Percentiles rank a stretch among this genome's conserved stretches.
These are phyloP conservation scores for Lasiodiplodia hormozganensis DNA, from an alignment of 2,329 filamentous ascomycete species.

Conservation along the genomic window DNA sequence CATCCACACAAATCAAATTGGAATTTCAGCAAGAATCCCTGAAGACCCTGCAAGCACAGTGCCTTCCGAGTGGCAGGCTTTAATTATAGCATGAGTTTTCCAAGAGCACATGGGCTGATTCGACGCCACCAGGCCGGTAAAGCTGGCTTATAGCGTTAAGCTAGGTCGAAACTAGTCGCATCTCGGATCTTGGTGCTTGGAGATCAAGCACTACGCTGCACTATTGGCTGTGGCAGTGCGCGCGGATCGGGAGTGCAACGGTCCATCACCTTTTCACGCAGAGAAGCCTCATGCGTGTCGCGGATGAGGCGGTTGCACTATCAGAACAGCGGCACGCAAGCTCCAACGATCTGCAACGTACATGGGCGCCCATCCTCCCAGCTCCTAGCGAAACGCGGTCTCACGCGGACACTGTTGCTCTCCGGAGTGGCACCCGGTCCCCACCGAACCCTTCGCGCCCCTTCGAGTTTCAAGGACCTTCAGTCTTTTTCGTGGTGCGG, in stretches of 20 bases:
- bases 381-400: not conserved
- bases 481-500: constrained; percentile 8
- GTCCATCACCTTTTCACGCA: not conserved
- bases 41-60: not conserved
- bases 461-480: not conserved
- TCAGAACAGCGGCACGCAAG: not conserved
- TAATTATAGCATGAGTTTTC: not conserved
- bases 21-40: not conserved
- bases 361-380: not conserved
- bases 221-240: not conserved
- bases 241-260: not conserved
- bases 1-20: not conserved
- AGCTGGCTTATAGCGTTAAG: not conserved
- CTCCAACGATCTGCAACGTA: constrained; percentile 2
- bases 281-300: not conserved
- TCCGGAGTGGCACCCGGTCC: not conserved
- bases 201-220: not conserved
- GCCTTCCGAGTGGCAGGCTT: not conserved
- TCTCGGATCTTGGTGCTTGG: not conserved
- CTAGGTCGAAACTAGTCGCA: not conserved
- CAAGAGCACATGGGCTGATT: not conserved
- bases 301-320: not conserved
- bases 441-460: not conserved
- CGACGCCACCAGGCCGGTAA: not conserved
- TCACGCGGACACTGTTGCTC: not conserved